These are phyloP conservation scores for Lactarius indigo DNA, from an alignment of 768 basidiomycete genomes.

Conservation along the genomic window DNA sequence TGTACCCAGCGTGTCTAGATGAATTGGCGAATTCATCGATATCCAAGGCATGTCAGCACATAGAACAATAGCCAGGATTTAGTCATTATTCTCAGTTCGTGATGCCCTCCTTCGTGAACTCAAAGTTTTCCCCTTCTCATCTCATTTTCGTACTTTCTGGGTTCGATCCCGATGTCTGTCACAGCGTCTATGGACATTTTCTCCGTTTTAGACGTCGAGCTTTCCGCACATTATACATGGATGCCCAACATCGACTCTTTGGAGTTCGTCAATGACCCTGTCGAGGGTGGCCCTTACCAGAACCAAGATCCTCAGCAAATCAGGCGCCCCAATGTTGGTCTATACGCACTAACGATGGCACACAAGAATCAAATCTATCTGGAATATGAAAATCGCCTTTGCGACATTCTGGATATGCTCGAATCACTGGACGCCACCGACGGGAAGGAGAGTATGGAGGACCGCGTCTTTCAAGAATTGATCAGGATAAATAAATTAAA, in stretches of 20 bases:
- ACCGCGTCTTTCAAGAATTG: not conserved
- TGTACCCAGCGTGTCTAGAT: too few species aligned
- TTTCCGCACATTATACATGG: not conserved
- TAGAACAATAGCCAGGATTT: too few species aligned
- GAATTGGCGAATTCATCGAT: too few species aligned
- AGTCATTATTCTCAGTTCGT: too few species aligned
- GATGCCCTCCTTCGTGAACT: too few species aligned
- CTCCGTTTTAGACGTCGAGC: too few species aligned
- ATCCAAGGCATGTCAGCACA: too few species aligned
- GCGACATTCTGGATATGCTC: not conserved
- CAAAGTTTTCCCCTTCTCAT: too few species aligned
- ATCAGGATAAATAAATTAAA: not conserved
- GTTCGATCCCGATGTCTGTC: too few species aligned
- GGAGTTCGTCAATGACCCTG: not conserved
- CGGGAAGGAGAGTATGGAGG: not conserved
- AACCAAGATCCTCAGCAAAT: not conserved
- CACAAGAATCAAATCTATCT: not conserved
- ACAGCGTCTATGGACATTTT: too few species aligned
- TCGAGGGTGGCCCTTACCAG: not conserved
- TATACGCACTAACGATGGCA: not conserved
- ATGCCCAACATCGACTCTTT: conserved; percentile 1
- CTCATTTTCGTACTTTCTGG: too few species aligned
- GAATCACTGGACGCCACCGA: not conserved
- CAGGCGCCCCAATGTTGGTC: not conserved
- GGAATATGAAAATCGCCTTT: not conserved